A percentile compares a stretch with the other conserved stretches of the same genome.
phyloP scores from a whole-genome alignment of 2,329 filamentous ascomycete genomes.

The Pseudonectria buxi region DNA sequence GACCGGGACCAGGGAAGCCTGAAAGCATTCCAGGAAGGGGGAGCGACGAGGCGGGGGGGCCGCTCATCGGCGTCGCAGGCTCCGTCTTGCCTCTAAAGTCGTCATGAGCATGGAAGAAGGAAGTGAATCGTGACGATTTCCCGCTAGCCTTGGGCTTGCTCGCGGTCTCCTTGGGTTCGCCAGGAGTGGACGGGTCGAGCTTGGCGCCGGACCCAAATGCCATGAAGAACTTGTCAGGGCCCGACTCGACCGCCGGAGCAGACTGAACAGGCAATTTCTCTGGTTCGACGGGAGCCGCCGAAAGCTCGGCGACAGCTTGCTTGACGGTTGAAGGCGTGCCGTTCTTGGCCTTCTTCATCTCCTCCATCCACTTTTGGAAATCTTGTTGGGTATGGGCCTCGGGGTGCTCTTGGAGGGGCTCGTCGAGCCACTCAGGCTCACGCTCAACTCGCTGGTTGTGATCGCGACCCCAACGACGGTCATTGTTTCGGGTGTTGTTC shows the following conservation, averaged over 20 bases:
- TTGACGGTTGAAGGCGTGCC: slow-evolving; percentile 30
- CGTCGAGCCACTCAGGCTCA: slow-evolving; percentile 88
- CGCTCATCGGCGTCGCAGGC: slow-evolving; percentile 36
- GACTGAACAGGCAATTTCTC: slow-evolving; percentile 52
- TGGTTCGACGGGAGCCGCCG: slow-evolving; percentile 34
- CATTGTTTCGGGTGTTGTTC: slow-evolving; percentile 39
- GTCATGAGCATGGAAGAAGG: slow-evolving; percentile 59
- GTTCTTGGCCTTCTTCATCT: slow-evolving; percentile 66
- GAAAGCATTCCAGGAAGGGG: too few species aligned
- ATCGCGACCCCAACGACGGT: slow-evolving; percentile 51
- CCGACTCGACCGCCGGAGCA: slow-evolving; percentile 56
- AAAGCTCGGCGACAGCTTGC: slow-evolving; percentile 24
- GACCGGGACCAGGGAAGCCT: too few species aligned
- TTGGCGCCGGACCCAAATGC: slow-evolving; percentile 38
- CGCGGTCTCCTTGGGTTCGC: slow-evolving; percentile 38
- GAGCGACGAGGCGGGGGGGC: slow-evolving; percentile 11
- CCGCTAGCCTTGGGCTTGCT: slow-evolving; percentile 47
- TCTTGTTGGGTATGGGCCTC: slow-evolving; percentile 79
- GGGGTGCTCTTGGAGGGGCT: slow-evolving; percentile 60
- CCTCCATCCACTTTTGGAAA: slow-evolving; percentile 90
- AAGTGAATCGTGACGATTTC: slow-evolving; percentile 81
- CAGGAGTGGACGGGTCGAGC: slow-evolving; percentile 45
- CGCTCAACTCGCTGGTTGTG: slow-evolving; percentile 59
- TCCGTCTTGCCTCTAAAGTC: slow-evolving; percentile 46
- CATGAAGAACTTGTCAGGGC: slow-evolving; percentile 73